Conservation (phyloP, 805 yeast species). For the Cyberlindnera saturnus region DNA sequence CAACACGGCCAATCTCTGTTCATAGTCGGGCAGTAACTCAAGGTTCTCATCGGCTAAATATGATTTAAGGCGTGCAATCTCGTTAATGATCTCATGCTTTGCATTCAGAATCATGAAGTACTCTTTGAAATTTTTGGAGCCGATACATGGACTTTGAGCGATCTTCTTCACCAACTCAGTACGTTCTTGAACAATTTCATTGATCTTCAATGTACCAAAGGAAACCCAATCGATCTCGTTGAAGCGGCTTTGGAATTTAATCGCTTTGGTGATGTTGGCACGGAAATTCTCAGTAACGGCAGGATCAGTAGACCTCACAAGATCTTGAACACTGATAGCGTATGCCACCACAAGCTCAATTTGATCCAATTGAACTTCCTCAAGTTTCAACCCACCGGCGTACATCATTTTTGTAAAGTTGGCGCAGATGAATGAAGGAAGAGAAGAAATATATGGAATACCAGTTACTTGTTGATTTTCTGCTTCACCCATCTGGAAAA, state of each 20-base stretch:
- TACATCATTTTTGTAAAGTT: slow-evolving; percentile 24
- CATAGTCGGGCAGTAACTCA: slow-evolving; percentile 89
- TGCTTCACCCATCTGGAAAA: slow-evolving; percentile 39
- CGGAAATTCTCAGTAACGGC: slow-evolving; percentile 27
- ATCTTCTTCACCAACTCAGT: slow-evolving; percentile 28
- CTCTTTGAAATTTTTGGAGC: slow-evolving; percentile 37
- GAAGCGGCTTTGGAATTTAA: slow-evolving; percentile 36
- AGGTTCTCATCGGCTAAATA: slow-evolving; percentile 81
- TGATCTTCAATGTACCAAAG: slow-evolving; percentile 29
- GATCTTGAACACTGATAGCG: not conserved
- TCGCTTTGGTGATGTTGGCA: slow-evolving; percentile 29
- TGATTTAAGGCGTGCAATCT: slow-evolving; percentile 51
- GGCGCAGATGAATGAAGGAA: slow-evolving; percentile 20
- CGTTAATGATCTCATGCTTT: slow-evolving; percentile 37
- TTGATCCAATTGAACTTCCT: slow-evolving; percentile 33
- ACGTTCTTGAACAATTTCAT: slow-evolving; percentile 34
- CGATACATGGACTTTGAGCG: slow-evolving; percentile 22
- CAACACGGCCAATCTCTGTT: slow-evolving; percentile 77
- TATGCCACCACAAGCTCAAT: slow-evolving; percentile 38
- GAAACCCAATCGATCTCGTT: slow-evolving; percentile 37
- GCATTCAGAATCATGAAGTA: slow-evolving; percentile 41
- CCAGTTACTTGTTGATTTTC: slow-evolving; percentile 26
- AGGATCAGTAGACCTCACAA: slow-evolving; percentile 21
- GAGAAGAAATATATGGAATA: slow-evolving; percentile 29
- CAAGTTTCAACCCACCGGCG: slow-evolving; percentile 28